Evolutionary conservation across 768 basidiomycete genomes (phyloP).

Genomic region (Omphalotus guepiniiformis): DNA sequence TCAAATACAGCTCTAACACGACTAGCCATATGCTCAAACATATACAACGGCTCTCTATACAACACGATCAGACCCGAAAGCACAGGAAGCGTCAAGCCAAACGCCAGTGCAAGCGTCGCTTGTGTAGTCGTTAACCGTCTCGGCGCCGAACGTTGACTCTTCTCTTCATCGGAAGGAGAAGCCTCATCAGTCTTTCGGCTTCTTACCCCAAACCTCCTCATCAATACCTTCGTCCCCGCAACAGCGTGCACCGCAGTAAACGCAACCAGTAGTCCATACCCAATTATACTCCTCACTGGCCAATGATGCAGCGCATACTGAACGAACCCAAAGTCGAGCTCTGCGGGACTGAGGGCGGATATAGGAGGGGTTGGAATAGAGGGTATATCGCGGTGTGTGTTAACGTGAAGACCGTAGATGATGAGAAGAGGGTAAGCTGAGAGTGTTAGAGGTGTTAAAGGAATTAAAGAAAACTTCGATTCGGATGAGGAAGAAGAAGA

Average conservation of each 20-base stretch:
- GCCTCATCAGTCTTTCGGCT: too few relatives aligned
- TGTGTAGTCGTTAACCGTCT: too few relatives aligned
- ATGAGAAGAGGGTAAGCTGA: constrained; percentile 61
- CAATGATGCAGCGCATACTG: constrained; percentile 62
- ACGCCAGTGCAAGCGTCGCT: constrained; percentile 13
- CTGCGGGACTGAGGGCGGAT: constrained; percentile 59
- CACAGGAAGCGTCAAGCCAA: constrained; percentile 43
- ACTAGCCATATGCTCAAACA: constrained; percentile 44
- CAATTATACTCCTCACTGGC: constrained; percentile 56
- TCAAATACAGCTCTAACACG: constrained; percentile 51
- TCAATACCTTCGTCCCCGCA: constrained; percentile 50
- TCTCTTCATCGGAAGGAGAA: constrained; percentile 21
- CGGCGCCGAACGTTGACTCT: constrained; percentile 23
- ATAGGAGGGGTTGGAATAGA: constrained; percentile 44
- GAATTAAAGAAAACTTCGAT: background rate
- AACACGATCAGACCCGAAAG: constrained; percentile 52
- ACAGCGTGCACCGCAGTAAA: constrained; percentile 55
- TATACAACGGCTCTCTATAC: constrained; percentile 54
- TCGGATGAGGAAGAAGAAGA: constrained; percentile 24
- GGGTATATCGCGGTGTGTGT: constrained; percentile 62
- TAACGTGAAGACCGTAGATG: constrained; percentile 65
- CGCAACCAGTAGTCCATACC: constrained; percentile 60
- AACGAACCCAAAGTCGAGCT: constrained; percentile 82
- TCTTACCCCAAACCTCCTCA: constrained; percentile 37
- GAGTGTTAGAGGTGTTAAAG: constrained; percentile 39